Conservation (phyloP, 371 early-diverging fungal species). For the Rhizopus sp. region DNA sequence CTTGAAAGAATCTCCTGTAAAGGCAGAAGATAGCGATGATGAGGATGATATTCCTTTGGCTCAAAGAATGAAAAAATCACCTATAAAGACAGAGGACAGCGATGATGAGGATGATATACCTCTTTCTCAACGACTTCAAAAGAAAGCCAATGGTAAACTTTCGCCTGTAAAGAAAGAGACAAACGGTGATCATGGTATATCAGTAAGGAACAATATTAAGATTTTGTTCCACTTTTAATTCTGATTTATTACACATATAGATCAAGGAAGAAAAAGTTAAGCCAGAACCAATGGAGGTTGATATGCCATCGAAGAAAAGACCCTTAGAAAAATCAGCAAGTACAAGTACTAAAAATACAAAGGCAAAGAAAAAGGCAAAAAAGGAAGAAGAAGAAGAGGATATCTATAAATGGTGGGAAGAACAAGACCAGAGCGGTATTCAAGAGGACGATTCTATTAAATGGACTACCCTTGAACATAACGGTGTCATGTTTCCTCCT, state of each 20-base stretch:
- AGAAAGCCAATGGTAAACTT: slow-evolving; percentile 6
- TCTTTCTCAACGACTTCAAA: slow-evolving; percentile 25
- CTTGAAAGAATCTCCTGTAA: neutral
- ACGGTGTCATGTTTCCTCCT: slow-evolving; percentile 92
- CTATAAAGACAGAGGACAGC: neutral
- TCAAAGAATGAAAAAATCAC: slow-evolving; percentile 2
- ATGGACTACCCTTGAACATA: slow-evolving; percentile 90
- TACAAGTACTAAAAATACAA: slow-evolving; percentile 24
- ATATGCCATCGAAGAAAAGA: slow-evolving; percentile 24
- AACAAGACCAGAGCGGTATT: slow-evolving; percentile 49
- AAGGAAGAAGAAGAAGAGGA: slow-evolving; percentile 38
- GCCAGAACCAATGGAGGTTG: slow-evolving; percentile 28
- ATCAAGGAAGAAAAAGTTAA: slow-evolving; percentile 17
- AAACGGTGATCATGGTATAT: slow-evolving; percentile 25
- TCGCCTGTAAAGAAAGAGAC: slow-evolving; percentile 11
- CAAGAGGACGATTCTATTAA: slow-evolving; percentile 57
- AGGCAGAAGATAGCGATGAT: slow-evolving; percentile 2
- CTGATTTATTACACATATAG: slow-evolving; percentile 1
- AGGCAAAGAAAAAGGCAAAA: slow-evolving; percentile 24
- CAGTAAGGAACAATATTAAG: slow-evolving; percentile 11
- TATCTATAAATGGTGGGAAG: slow-evolving; percentile 52
- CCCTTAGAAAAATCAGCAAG: slow-evolving; percentile 1
- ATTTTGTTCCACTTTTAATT: neutral
- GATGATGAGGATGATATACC: slow-evolving; percentile 43
- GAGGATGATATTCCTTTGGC: slow-evolving; percentile 21